These are phyloP conservation scores for Metschnikowia matae DNA, from an alignment of 805 yeast species.

Conservation along the genomic window DNA sequence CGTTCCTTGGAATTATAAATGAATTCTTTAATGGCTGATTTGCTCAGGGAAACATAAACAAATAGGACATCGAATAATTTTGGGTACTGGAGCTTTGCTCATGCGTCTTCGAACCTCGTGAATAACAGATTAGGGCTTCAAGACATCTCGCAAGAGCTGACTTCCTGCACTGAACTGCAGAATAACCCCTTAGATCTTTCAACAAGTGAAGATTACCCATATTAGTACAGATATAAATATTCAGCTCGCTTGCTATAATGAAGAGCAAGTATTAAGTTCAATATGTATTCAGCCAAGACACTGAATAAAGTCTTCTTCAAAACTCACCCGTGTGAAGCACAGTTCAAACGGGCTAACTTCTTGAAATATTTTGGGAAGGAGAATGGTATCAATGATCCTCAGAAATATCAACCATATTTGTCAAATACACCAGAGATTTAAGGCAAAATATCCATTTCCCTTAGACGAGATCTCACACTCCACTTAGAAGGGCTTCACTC, in stretches of 20 bases:
- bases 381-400: neutral
- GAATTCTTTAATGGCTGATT: no score
- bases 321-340: neutral
- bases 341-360: neutral
- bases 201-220: neutral
- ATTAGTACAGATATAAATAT: neutral
- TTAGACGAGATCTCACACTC: neutral
- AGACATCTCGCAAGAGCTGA: no score
- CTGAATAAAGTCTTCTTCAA: neutral
- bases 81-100: no score
- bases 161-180: no score
- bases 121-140: no score
- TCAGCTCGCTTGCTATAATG: neutral
- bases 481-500: constrained; percentile 16
- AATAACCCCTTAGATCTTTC: no score
- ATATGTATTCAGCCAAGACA: neutral
- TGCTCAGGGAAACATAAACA: no score
- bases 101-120: no score
- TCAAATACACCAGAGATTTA: no score
- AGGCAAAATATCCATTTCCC: neutral
- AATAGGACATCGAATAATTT: no score
- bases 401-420: no score
- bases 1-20: no score
- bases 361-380: neutral
- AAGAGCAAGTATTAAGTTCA: neutral